Conservation (phyloP, 441 rosid genomes). For the Adansonia madagascariensis region DNA sequence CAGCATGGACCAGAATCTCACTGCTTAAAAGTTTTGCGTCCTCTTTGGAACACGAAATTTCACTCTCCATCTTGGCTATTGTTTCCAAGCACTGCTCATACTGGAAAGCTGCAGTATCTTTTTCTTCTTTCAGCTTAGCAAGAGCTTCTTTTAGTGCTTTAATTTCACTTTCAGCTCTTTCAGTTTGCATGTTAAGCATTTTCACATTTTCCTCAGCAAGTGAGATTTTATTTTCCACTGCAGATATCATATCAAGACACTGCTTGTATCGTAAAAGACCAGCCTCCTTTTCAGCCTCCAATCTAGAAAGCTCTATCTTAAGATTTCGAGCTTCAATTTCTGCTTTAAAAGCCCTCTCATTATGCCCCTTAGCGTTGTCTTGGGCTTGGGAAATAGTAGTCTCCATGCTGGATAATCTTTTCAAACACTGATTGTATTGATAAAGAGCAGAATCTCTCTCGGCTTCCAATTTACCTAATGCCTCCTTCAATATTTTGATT, state of each 20-base stretch:
- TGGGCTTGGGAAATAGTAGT: slow-evolving; percentile 36
- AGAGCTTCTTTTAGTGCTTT: slow-evolving; percentile 51
- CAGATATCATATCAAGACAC: slow-evolving; percentile 59
- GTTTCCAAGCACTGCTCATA: slow-evolving; percentile 63
- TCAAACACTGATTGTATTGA: slow-evolving; percentile 54
- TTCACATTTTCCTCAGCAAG: slow-evolving; percentile 56
- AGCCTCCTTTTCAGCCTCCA: slow-evolving; percentile 56
- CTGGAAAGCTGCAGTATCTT: slow-evolving; percentile 44
- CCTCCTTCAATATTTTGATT: slow-evolving; percentile 53
- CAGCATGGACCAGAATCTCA: slow-evolving; percentile 62
- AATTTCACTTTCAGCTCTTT: slow-evolving; percentile 66
- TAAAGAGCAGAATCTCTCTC: slow-evolving; percentile 57
- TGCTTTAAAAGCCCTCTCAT: slow-evolving; percentile 45
- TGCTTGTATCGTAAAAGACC: slow-evolving; percentile 51
- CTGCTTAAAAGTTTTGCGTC: slow-evolving; percentile 58
- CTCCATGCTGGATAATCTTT: slow-evolving; percentile 52
- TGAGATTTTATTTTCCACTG: slow-evolving; percentile 60
- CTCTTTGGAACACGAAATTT: slow-evolving; percentile 59
- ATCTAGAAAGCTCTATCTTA: slow-evolving; percentile 52
- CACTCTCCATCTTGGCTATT: slow-evolving; percentile 64
- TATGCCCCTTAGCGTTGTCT: slow-evolving; percentile 43
- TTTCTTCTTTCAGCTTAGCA: slow-evolving; percentile 52
- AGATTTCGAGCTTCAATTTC: slow-evolving; percentile 58
- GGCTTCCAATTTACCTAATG: slow-evolving; percentile 52
- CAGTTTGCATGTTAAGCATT: slow-evolving; percentile 55